Evolutionary conservation across 768 basidiomycete species (phyloP).

Genomic region (Pilatotrama ljubarskyi): DNA sequence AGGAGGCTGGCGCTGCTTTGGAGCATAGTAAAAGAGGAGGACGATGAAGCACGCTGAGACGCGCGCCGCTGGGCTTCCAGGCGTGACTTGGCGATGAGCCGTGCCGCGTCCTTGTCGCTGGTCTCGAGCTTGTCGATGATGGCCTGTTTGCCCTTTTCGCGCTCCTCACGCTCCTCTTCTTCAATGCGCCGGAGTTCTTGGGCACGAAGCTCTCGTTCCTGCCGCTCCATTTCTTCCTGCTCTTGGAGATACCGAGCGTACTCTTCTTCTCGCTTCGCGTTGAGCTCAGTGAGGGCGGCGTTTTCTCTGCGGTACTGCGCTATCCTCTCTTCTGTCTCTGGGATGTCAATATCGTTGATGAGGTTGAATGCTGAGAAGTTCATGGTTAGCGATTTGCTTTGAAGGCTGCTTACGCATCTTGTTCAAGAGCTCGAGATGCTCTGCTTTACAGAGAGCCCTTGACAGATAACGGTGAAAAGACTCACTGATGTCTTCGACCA

Average conservation of each 20-base stretch:
- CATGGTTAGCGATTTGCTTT: neutral
- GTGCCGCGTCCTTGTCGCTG: conserved; percentile 67
- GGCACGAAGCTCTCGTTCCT: conserved; percentile 69
- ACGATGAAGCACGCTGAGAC: conserved; percentile 50
- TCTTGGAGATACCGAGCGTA: conserved; percentile 71
- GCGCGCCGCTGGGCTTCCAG: conserved; percentile 64
- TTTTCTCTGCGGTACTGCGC: conserved; percentile 78
- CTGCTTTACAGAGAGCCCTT: neutral
- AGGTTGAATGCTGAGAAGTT: conserved; percentile 83
- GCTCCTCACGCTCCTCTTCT: conserved; percentile 75
- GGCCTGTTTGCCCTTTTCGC: conserved; percentile 67
- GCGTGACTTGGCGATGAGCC: conserved; percentile 68
- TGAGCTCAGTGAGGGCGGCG: conserved; percentile 78
- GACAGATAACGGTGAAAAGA: conserved; percentile 1
- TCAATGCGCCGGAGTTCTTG: conserved; percentile 64
- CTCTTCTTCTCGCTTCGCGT: conserved; percentile 78
- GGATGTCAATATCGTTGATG: conserved; percentile 82
- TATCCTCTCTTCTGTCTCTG: conserved; percentile 82
- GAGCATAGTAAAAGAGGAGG: conserved; percentile 13
- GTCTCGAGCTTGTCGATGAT: conserved; percentile 84
- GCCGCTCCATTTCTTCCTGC: conserved; percentile 77
- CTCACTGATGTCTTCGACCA: conserved; percentile 89
- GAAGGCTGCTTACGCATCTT: too few species aligned
- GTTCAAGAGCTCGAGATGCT: neutral
- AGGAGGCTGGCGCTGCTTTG: conserved; percentile 40